A percentile compares a stretch with the other conserved stretches of the same genome.
Evolutionary conservation across 257 asterid species (phyloP).

Genomic region (Solanum etuberosum): DNA sequence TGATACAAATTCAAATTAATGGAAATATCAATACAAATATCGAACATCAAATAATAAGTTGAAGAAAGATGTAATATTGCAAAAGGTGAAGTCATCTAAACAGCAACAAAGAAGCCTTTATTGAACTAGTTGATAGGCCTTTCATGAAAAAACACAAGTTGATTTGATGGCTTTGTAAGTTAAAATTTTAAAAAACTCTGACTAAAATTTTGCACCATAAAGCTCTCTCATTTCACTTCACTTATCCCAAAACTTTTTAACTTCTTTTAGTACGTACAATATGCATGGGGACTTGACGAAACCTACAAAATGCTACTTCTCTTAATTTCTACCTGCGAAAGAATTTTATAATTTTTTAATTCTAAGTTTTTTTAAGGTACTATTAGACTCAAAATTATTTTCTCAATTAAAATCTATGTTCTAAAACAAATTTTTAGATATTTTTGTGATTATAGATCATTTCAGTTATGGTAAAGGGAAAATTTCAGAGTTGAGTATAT

Average conservation of each 20-base stretch:
- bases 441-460: neutral
- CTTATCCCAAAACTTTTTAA: neutral
- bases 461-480: neutral
- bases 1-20: neutral
- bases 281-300: neutral
- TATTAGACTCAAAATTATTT: neutral
- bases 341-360: neutral
- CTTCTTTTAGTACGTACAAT: neutral
- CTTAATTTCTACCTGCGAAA: neutral
- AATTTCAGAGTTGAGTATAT: neutral
- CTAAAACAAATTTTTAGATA: neutral
- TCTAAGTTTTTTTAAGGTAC: neutral
- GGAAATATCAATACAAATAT: fast-evolving
- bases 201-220: neutral
- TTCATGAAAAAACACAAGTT: neutral
- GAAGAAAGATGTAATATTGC: neutral
- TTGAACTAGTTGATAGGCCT: neutral
- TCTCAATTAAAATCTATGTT: neutral
- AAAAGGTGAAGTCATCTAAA: neutral
- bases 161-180: neutral
- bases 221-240: neutral
- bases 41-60: fast-evolving
- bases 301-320: neutral
- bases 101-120: neutral
- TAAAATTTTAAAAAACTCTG: neutral